phyloP scores from a whole-genome alignment of 306 rosid species.

The Cucurbita ficifolia region DNA sequence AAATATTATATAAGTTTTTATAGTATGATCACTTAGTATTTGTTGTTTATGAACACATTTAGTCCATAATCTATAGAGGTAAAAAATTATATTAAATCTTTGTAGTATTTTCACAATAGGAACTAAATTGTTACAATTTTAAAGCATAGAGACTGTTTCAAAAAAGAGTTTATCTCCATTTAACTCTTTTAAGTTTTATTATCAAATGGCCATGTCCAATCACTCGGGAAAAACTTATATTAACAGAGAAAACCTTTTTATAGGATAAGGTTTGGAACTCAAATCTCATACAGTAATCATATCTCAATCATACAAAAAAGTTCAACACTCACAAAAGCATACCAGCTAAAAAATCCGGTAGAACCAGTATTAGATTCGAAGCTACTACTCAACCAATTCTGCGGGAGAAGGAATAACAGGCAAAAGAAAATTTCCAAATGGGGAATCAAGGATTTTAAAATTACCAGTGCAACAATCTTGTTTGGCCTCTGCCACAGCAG shows the following conservation, averaged over 20 bases:
- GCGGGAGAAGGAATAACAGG: slow-evolving; percentile 36
- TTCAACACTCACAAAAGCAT: background rate
- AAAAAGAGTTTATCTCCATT: no score
- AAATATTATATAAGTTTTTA: no score
- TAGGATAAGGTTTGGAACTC: no score
- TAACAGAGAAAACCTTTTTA: no score
- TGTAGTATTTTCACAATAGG: no score
- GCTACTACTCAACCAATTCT: slow-evolving; percentile 22
- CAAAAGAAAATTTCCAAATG: slow-evolving; percentile 41
- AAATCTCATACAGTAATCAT: background rate
- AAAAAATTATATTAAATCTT: no score
- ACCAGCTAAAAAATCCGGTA: background rate
- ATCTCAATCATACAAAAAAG: slow-evolving; percentile 1
- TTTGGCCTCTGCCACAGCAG: slow-evolving; percentile 37
- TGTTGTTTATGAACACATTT: background rate
- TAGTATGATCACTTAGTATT: background rate
- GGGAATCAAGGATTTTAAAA: slow-evolving; percentile 39
- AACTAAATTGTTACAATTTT: no score
- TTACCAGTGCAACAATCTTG: slow-evolving; percentile 50
- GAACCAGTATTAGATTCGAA: background rate
- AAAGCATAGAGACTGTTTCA: no score
- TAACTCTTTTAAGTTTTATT: no score
- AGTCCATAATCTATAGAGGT: background rate
- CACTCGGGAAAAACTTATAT: no score
- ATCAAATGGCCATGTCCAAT: no score